Evolutionary conservation across 2,329 filamentous ascomycete species (phyloP).

Genomic region (Aspergillus sp.): DNA sequence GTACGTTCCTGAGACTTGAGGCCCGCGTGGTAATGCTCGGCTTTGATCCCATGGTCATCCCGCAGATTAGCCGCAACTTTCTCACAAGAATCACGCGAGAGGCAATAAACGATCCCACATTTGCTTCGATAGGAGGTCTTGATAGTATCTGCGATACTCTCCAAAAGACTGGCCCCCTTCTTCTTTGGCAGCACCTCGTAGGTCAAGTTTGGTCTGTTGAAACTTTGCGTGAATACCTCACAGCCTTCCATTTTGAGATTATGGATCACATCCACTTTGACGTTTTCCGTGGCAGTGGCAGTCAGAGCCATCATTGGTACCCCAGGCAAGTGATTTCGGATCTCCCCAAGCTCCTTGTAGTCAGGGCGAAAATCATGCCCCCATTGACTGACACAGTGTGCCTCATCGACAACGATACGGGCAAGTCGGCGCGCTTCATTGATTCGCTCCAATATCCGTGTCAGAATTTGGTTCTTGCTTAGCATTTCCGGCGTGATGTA

Average conservation of each 20-base stretch:
- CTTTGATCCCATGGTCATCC: conserved; percentile 63
- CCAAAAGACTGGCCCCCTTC: conserved; percentile 56
- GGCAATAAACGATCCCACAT: conserved; percentile 89
- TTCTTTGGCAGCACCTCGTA: conserved; percentile 80
- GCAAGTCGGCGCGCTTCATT: conserved; percentile 72
- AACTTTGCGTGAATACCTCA: conserved; percentile 83
- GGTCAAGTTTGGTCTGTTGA: conserved; percentile 91
- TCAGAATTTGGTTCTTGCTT: conserved; percentile 71
- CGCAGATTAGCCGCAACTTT: conserved; percentile 69
- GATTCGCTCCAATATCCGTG: conserved; percentile 65
- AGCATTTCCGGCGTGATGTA: conserved; percentile 99
- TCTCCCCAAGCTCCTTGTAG: conserved; percentile 79
- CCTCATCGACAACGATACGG: conserved; percentile 93
- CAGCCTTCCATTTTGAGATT: conserved; percentile 83
- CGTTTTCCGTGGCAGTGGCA: conserved; percentile 89
- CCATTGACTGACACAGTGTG: conserved; percentile 99
- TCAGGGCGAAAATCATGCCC: conserved; percentile 97
- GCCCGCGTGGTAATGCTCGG: conserved; percentile 82
- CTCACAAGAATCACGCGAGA: conserved; percentile 82
- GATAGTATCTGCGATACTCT: conserved; percentile 61
- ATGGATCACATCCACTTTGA: conserved; percentile 86
- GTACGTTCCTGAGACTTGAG: conserved; percentile 69
- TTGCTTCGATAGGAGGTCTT: conserved; percentile 66
- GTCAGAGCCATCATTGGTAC: conserved; percentile 94
- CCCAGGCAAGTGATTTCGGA: conserved; percentile 69